These are phyloP conservation scores for Mikania micrantha DNA, from an alignment of 129 eudicot species.

Conservation along the genomic window DNA sequence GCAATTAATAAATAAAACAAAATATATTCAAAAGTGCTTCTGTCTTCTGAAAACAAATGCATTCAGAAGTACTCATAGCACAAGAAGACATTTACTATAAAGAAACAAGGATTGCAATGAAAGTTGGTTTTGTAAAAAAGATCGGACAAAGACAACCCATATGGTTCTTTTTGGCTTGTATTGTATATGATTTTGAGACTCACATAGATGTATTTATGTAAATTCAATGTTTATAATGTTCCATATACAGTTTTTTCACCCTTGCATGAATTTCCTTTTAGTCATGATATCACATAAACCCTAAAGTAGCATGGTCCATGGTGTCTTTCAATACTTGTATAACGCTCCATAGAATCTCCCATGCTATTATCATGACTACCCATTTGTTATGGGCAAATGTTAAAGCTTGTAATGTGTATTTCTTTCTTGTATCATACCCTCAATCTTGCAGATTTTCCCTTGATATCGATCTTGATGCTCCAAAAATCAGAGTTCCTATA, in stretches of 20 bases:
- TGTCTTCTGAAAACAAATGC: too few relatives aligned
- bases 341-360: not conserved
- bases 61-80: too few relatives aligned
- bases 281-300: not conserved
- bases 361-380: constrained; percentile 7
- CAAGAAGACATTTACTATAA: too few relatives aligned
- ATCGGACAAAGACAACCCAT: too few relatives aligned
- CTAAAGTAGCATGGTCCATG: not conserved
- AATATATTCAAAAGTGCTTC: too few relatives aligned
- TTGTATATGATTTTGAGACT: not conserved
- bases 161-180: too few relatives aligned
- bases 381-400: not conserved
- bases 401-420: constrained; percentile 2
- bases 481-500: constrained; percentile 92
- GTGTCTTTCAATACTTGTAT: not conserved
- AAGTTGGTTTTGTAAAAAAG: too few relatives aligned
- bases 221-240: not conserved
- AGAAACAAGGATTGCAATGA: too few relatives aligned
- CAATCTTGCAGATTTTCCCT: constrained; percentile 74
- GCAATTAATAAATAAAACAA: too few relatives aligned
- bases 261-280: not conserved
- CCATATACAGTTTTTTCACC: not conserved
- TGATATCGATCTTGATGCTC: constrained; percentile 98
- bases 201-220: not conserved
- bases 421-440: constrained; percentile 1